Percentiles rank a stretch among this genome's conserved stretches.
Evolutionary conservation across 257 asterid genomes (phyloP).

Genomic region (Solanum rostratum): DNA sequence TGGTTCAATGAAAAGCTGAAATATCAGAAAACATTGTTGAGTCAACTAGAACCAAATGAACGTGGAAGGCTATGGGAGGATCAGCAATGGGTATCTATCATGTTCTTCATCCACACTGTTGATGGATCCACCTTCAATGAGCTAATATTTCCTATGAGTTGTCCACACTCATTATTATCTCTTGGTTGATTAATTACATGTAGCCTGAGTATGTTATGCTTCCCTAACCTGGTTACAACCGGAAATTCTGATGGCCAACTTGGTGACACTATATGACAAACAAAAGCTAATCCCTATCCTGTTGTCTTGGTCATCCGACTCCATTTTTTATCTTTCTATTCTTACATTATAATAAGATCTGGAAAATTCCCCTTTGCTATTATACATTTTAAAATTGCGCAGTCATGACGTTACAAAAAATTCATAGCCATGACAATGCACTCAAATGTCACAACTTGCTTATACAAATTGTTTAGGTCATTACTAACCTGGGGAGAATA

Average conservation of each 20-base stretch:
- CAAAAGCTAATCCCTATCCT: background rate
- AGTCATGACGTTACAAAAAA: background rate
- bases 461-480: background rate
- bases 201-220: background rate
- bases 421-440: background rate
- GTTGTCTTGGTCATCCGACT: background rate
- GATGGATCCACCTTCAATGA: background rate
- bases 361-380: background rate
- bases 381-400: background rate
- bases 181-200: background rate
- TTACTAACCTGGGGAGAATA: background rate
- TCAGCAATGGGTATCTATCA: background rate
- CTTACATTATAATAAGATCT: background rate
- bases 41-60: background rate
- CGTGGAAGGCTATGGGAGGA: background rate
- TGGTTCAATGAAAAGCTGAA: conserved; percentile 81
- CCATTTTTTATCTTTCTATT: background rate
- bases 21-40: background rate
- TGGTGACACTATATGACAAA: background rate
- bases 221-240: background rate
- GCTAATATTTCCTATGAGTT: background rate
- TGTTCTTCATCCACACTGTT: background rate
- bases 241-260: background rate
- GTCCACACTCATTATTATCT: background rate
- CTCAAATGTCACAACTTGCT: background rate